These are phyloP conservation scores for Metschnikowia corniflorae DNA, from an alignment of 805 yeast genomes.

Conservation along the genomic window DNA sequence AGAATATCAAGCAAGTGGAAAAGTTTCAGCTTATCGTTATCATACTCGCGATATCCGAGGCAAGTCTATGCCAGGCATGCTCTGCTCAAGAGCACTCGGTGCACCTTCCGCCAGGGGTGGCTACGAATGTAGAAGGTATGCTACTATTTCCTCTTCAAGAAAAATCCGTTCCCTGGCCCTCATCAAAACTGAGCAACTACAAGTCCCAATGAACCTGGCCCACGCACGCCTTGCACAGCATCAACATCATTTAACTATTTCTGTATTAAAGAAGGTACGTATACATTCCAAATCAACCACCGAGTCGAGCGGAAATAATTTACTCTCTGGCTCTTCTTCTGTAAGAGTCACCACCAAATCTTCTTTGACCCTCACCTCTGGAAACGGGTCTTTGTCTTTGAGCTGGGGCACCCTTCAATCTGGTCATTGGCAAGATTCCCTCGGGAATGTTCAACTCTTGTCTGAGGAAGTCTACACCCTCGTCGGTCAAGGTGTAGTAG, in stretches of 20 bases:
- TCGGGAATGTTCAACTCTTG: conserved; percentile 98
- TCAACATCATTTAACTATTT: conserved; percentile 8
- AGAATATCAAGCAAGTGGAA: too few species aligned
- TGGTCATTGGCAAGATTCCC: conserved; percentile 97
- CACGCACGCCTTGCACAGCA: neutral
- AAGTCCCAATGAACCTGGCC: too few species aligned
- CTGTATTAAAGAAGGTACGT: conserved; percentile 18
- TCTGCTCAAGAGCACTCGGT: too few species aligned
- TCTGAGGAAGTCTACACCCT: conserved; percentile 98
- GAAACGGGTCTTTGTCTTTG: conserved; percentile 53
- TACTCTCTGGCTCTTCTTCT: conserved; percentile 62
- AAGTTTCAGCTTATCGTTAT: too few species aligned
- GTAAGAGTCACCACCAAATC: conserved; percentile 43
- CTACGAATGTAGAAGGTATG: too few species aligned
- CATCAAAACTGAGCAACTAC: too few species aligned
- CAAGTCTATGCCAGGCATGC: too few species aligned
- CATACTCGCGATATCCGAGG: too few species aligned
- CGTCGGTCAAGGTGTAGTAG: conserved; percentile 99
- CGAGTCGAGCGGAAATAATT: conserved; percentile 14
- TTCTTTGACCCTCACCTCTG: conserved; percentile 44
- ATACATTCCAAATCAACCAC: conserved; percentile 17
- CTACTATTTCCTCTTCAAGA: too few species aligned
- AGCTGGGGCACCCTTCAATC: conserved; percentile 92
- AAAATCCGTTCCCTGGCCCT: too few species aligned
- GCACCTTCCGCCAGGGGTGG: too few species aligned